Conservation (phyloP, 169 alveolate genomes). For the Plasmodium berghei region DNA sequence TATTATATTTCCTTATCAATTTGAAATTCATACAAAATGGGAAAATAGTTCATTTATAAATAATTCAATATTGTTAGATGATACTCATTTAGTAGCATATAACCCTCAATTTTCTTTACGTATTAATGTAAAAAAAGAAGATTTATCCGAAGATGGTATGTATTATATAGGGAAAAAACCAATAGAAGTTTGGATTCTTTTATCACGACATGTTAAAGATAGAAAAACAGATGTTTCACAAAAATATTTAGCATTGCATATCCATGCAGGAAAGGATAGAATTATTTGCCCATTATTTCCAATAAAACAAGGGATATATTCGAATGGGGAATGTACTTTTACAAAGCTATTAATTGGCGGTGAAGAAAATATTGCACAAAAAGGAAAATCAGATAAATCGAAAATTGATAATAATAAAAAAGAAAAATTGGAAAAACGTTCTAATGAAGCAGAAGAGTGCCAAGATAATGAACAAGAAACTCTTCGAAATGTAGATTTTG, state of each 20-base stretch:
- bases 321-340: conserved; percentile 88
- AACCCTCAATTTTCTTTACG: conserved; percentile 87
- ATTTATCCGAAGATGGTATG: conserved; percentile 68
- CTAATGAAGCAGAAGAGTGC: conserved; percentile 9
- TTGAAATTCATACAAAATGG: conserved; percentile 86
- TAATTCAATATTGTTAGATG: conserved; percentile 85
- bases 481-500: conserved; percentile 76
- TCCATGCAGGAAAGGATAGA: conserved; percentile 79
- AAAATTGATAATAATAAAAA: conserved; percentile 27
- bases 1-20: conserved; percentile 79
- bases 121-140: conserved; percentile 52
- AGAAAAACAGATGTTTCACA: conserved; percentile 77
- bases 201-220: conserved; percentile 81
- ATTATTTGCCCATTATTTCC: conserved; percentile 86
- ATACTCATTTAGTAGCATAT: conserved; percentile 87
- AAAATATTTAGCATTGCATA: conserved; percentile 86
- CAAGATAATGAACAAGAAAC: conserved; percentile 57
- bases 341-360: conserved; percentile 80
- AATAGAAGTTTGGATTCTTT: conserved; percentile 83
- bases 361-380: conserved; percentile 17
- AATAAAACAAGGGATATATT: conserved; percentile 86
- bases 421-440: conserved; percentile 4
- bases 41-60: conserved; percentile 78
- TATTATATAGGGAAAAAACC: conserved; percentile 73
- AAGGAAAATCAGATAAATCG: conserved; percentile 2